Base-by-base conservation (phyloP, 2,329 filamentous ascomycete genomes). In the Alternaria novae-zelandiae region DNA sequence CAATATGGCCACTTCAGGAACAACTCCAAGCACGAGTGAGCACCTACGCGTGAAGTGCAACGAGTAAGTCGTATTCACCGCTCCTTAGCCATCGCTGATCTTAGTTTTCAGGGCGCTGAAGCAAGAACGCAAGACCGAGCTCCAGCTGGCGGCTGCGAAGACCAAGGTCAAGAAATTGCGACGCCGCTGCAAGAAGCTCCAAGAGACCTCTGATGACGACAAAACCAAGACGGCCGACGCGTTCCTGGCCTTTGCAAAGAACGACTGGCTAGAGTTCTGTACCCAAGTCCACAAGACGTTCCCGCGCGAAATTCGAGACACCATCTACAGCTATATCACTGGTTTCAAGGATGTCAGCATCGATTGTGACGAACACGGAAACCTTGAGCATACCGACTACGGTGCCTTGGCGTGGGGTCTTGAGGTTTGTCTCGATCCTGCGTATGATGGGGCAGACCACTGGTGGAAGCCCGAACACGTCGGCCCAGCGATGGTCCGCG, bases 271-370 rank as follows among this genome's bases (percentile, higher is more conserved):
- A 2, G 3, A 28, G 1, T 11, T 66, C 5, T 66, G 60, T 28
- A 28, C 32, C 4, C 21, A 41, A 1, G n/a, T 64, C 13, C 13
- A 41, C 9, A 11, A 23, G 10, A 13, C 15, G 1, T 50, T 64
- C 11, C 58, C 61, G 2, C 61, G 62, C 17, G 62, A 64, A 26
- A 25, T 64, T 5, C 32, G 53, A 11, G 62, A 64, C 12, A 50
- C 17, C 6, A 64, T 64, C 17, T 64, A 64, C 41, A 10, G 20
- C 20, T 58, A 49, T 25, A 25, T 58, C 20, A 47, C 47, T 9
- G 3, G 28, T 17, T 20, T 11, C 15, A 15, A 49, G 1, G n/a
- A 49, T 6, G 28, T 41, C 36, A 36, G 9, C 26, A 28, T 28
- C 4, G 26, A 28, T 5, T 28, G 4, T 28, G 25, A 26, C 25